A percentile compares a stretch with the other conserved stretches of the same genome.
These are phyloP conservation scores for Cucumis cinereus DNA, from an alignment of 306 rosid species.

Conservation along the genomic window DNA sequence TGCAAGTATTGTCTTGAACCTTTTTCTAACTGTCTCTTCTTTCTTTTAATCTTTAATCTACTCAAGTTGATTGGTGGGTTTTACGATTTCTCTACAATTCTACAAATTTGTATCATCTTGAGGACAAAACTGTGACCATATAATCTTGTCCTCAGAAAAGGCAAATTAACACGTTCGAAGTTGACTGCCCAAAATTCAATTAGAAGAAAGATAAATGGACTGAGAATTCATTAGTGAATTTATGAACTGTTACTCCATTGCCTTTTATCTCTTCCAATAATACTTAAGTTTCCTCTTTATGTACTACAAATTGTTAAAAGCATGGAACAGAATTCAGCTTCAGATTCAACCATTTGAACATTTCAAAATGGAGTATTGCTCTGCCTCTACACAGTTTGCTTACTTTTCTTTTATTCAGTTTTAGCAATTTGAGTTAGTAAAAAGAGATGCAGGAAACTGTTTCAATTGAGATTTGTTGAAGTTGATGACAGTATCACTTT, in stretches of 20 bases:
- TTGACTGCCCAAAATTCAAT: background rate
- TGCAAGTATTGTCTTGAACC: background rate
- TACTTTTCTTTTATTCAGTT: background rate
- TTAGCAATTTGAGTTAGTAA: conserved; percentile 6
- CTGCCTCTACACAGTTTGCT: background rate
- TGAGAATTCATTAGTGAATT: background rate
- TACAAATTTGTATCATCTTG: background rate
- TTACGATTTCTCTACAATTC: background rate
- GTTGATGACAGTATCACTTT: conserved; percentile 29
- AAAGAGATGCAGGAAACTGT: conserved; percentile 15
- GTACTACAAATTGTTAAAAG: background rate
- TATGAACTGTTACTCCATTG: background rate
- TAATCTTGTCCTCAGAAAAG: background rate
- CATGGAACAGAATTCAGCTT: conserved; percentile 3
- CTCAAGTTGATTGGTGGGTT: background rate
- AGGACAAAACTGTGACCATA: background rate
- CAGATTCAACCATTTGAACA: background rate
- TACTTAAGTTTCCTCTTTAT: background rate
- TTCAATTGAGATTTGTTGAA: conserved; percentile 22
- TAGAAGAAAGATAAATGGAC: background rate
- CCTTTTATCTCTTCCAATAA: background rate
- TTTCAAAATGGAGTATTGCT: background rate
- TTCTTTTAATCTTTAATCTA: background rate
- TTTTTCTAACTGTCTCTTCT: background rate
- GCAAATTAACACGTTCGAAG: background rate